Base-by-base conservation (phyloP, 805 yeast genomes). In the Spathaspora girioi region DNA sequence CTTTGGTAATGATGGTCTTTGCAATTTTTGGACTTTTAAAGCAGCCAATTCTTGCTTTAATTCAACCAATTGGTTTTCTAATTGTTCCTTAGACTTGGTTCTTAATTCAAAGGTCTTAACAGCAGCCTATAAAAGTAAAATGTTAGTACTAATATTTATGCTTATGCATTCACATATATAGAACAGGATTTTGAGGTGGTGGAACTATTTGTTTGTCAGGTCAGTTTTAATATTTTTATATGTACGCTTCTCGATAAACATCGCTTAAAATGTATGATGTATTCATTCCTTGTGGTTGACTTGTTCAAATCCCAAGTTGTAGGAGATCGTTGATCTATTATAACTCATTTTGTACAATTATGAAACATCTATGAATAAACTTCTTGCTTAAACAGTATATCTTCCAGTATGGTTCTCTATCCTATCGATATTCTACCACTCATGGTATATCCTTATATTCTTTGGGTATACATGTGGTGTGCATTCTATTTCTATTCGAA, bases 11-110 rank as follows among this genome's bases (percentile, higher is more conserved):
- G 96, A 86, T 73, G 96, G 91, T 74, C 84, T 87, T 70, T 90
- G 84, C 77, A 89, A 82, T 77, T 91, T 89, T 84, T 93, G 97
- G 74, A 90, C 97, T 81, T 91, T 91, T 78, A 94, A 87, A 76
- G 84, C 80, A 70, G 97, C 92, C 73, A 94, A 87, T 81, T 91
- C 97, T 79, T 89, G 89, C 87, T 92, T 94, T 78, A 91, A 87
- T 77, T 92, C 97, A 70, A 85, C 87, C 76, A 94, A 88, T 83
- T 92, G 94, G 72, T 80, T 77, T 81, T 90, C 92, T 77, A 94
- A 90, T 81, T 92, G 93, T 67, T 90, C 96, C 88, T 92, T 93
- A 75, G 97, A 87, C 81, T 91, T 88, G 76, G 94, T 86, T 81
- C 96, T 88, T 78, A 94, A 86, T 86, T 93, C 97, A 84, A 81